Evolutionary conservation across 2,329 filamentous ascomycete genomes (phyloP).

Genomic region (Tolypocladium ovalisporum): DNA sequence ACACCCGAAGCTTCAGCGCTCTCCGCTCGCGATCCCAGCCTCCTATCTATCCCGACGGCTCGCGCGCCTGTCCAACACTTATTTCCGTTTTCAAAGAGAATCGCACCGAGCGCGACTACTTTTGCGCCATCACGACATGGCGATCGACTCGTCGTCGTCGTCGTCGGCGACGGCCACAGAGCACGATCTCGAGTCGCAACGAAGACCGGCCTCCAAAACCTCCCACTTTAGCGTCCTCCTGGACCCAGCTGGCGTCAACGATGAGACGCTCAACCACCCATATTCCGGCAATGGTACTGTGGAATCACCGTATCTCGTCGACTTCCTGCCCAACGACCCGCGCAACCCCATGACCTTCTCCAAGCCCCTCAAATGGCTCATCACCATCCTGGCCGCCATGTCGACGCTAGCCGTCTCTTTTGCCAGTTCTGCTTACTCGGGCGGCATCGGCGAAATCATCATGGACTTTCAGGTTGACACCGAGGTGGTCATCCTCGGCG

Average conservation of each 20-base stretch:
- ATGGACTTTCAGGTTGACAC: constrained; percentile 37
- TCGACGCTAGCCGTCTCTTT: constrained; percentile 61
- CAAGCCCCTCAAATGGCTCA: constrained; percentile 49
- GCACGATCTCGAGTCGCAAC: constrained; percentile 31
- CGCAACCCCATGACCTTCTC: constrained; percentile 56
- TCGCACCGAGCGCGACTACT: too few species aligned
- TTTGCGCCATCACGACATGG: constrained; percentile 2
- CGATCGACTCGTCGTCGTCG: background rate
- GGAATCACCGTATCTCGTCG: constrained; percentile 57
- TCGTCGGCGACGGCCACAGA: constrained; percentile 17
- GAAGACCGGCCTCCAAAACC: constrained; percentile 17
- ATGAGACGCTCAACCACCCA: constrained; percentile 40
- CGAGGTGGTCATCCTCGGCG: constrained; percentile 47
- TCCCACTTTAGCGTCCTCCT: constrained; percentile 42
- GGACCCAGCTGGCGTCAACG: constrained; percentile 46
- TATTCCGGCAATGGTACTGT: constrained; percentile 53
- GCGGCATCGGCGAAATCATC: constrained; percentile 43
- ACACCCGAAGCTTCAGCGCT: background rate
- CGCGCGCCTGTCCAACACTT: background rate
- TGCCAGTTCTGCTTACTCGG: constrained; percentile 56
- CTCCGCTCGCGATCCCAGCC: background rate
- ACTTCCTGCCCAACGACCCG: constrained; percentile 55
- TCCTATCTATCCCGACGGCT: background rate
- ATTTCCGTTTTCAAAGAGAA: background rate
- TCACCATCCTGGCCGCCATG: constrained; percentile 51